Percentiles rank a stretch among this genome's conserved stretches.
Evolutionary conservation across 2,329 filamentous ascomycete genomes (phyloP).

Genomic region (Parasarocladium wereldwijsianum): DNA sequence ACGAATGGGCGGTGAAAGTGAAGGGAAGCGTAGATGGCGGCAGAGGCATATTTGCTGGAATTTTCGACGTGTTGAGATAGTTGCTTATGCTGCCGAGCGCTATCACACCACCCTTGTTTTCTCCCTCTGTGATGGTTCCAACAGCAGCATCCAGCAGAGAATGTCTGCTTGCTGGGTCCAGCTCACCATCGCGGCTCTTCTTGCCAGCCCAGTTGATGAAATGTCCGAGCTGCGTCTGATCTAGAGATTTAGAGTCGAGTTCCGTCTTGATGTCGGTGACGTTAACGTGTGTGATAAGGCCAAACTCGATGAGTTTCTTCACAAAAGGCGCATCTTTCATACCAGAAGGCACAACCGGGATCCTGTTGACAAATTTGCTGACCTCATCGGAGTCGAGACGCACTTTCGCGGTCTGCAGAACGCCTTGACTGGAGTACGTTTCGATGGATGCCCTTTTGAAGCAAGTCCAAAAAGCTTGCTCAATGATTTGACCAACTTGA

Average conservation of each 20-base stretch:
- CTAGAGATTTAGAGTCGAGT: slow-evolving; percentile 68
- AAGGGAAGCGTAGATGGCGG: slow-evolving; percentile 75
- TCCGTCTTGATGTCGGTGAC: slow-evolving; percentile 75
- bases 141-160: slow-evolving; percentile 67
- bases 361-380: slow-evolving; percentile 66
- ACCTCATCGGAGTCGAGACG: slow-evolving; percentile 57
- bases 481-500: slow-evolving; percentile 72
- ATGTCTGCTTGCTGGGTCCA: slow-evolving; percentile 53
- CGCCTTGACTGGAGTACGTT: slow-evolving; percentile 73
- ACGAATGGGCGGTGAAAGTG: slow-evolving; percentile 61
- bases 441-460: slow-evolving; percentile 73
- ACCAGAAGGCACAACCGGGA: slow-evolving; percentile 70
- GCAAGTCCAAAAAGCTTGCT: slow-evolving; percentile 92
- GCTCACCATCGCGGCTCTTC: slow-evolving; percentile 55
- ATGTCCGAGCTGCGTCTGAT: slow-evolving; percentile 60
- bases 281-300: slow-evolving; percentile 75
- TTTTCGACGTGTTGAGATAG: slow-evolving; percentile 63
- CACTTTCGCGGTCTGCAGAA: slow-evolving; percentile 71
- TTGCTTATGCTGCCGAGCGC: slow-evolving; percentile 60
- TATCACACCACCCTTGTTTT: slow-evolving; percentile 54
- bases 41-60: slow-evolving; percentile 67
- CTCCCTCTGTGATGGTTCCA: slow-evolving; percentile 49
- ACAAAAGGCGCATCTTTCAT: slow-evolving; percentile 65
- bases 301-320: slow-evolving; percentile 66
- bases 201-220: slow-evolving; percentile 75